Percentiles rank a stretch among this genome's conserved stretches.
Evolutionary conservation across 116 monocot genomes (phyloP).

Genomic region (Iris pallida): DNA sequence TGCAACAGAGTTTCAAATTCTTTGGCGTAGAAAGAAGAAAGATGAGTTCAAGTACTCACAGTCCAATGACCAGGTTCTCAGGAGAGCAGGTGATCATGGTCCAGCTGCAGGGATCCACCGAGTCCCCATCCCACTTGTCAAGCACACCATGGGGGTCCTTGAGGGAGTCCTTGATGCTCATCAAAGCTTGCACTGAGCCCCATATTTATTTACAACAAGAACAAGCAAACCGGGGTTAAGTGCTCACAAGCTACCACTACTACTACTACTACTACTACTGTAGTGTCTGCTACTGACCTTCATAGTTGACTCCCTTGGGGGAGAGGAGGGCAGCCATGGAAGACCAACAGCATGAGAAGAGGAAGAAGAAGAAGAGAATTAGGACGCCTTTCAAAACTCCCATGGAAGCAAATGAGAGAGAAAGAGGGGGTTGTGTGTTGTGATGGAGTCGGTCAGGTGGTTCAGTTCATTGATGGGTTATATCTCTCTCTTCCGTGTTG

Average conservation of each 20-base stretch:
- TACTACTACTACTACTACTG: background rate
- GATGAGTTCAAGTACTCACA: constrained; percentile 20
- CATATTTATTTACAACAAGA: constrained; percentile 3
- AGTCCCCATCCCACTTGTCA: constrained; percentile 56
- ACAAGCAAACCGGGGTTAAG: background rate
- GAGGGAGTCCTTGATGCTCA: constrained; percentile 42
- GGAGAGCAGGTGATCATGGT: constrained; percentile 55
- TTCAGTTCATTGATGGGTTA: background rate
- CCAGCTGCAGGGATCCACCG: constrained; percentile 82
- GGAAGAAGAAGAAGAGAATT: background rate
- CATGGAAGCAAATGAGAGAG: background rate
- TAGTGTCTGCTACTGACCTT: constrained; percentile 11
- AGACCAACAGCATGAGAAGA: background rate
- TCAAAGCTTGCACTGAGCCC: constrained; percentile 54
- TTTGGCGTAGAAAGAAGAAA: background rate
- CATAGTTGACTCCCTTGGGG: constrained; percentile 36
- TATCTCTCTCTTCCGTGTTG: background rate
- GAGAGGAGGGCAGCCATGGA: constrained; percentile 14
- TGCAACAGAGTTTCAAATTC: no score
- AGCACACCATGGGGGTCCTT: constrained; percentile 50
- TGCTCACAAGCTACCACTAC: background rate
- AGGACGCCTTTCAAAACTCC: background rate
- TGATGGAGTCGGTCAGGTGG: background rate
- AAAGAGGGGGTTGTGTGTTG: background rate
- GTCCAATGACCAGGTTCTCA: constrained; percentile 47